phyloP scores from a whole-genome alignment of 2,329 filamentous ascomycete genomes.

The Verticillium albo-atrum region DNA sequence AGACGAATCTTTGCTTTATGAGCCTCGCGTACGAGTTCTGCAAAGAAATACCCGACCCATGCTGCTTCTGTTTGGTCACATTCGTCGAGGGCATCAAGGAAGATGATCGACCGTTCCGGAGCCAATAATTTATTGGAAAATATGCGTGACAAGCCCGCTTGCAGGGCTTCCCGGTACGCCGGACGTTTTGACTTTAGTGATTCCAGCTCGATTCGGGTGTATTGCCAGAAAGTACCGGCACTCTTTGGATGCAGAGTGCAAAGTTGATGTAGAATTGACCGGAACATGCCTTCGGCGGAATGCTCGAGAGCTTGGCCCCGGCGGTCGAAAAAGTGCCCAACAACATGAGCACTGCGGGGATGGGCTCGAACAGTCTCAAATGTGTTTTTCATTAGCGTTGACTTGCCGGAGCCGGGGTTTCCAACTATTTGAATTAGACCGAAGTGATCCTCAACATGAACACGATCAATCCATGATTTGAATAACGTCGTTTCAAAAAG shows the following conservation, averaged over 20 bases:
- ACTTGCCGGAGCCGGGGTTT: slow-evolving; percentile 6
- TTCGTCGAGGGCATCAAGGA: slow-evolving; percentile 14
- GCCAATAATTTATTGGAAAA: not conserved
- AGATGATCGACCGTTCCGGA: slow-evolving; percentile 1
- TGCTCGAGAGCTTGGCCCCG: slow-evolving; percentile 3
- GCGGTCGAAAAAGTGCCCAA: slow-evolving; percentile 9
- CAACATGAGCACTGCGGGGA: not conserved
- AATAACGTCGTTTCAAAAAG: not conserved
- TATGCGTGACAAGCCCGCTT: not conserved
- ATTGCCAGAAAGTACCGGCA: not conserved
- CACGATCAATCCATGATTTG: not conserved
- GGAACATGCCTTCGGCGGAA: not conserved
- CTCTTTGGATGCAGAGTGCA: not conserved
- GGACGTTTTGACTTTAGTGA: too few relatives aligned
- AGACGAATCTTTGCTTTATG: not conserved
- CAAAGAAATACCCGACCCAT: slow-evolving; percentile 1
- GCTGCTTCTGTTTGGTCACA: not conserved
- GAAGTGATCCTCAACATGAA: not conserved
- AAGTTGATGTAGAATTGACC: slow-evolving; percentile 9
- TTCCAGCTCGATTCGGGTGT: not conserved
- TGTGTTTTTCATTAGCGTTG: slow-evolving; percentile 8
- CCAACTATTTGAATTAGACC: not conserved
- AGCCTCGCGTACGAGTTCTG: slow-evolving; percentile 1
- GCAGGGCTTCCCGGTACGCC: not conserved
- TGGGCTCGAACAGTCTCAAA: not conserved